Base-by-base conservation (phyloP, 306 rosid genomes). In the Coriaria nepalensis region DNA sequence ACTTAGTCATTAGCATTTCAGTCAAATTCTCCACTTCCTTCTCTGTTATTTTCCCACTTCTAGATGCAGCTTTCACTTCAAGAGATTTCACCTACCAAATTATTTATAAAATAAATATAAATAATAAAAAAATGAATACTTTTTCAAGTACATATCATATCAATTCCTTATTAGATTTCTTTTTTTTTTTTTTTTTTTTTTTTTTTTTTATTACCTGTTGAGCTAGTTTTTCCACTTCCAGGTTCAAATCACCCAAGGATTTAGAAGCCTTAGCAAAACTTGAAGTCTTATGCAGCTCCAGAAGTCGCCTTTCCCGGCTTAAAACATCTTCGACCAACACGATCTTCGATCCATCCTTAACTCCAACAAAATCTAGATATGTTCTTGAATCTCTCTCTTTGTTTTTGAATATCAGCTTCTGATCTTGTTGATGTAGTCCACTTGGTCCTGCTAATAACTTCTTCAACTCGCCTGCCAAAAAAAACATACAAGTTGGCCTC, bases 1-100 rank as follows among this genome's bases (percentile, higher is more conserved):
- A 93, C 72, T 73, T 94, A 67, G 81, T 76, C 96, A 83, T 83
- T 8, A 87, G 83, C 94, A 83, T 73, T 71, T 80, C 96, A 58
- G 59, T 80, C 6, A 83, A 71, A n/a, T 83, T 94, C 55, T 73
- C 83, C 2, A 75, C 60, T 60, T 82, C 87, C 10, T 50, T 59
- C 6, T 75, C 62, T 48, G 79, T 58, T 5, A 93, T 78, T 48
- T 70, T 83, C 50, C 75, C 78, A 47, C 82, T 80, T 34, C 69
- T 64, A 43, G 75, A 52, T 4, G 78, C 87, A 84, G 80, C 13
- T 57, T 2, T 14, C 15, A 5, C 12, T 10, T n/a, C 45, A 11
- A 20, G 10, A 13, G 8, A 40, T 44, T 2, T 11, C 11, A 39
- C 6, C 36, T 36, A 37, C 8, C 7, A 13, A n/a, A 5, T 6